Percentiles rank a stretch among this genome's conserved stretches.
phyloP scores from a whole-genome alignment of 441 rosid genomes.

The Eruca vesicaria region DNA sequence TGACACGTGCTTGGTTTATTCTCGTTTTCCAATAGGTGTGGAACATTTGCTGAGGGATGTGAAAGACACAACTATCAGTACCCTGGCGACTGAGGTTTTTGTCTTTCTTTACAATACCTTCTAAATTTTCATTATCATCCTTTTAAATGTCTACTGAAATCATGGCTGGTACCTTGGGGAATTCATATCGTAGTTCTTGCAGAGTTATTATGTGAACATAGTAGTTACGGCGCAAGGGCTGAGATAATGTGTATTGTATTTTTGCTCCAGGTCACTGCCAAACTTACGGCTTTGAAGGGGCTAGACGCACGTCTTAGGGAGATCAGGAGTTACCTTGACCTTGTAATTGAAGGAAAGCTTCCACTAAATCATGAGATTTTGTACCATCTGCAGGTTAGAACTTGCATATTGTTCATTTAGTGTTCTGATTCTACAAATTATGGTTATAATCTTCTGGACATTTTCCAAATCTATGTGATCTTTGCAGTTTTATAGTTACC shows the following conservation, averaged over 20 bases:
- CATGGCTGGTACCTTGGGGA: not conserved
- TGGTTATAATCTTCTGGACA: not conserved
- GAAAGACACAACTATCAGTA: constrained; percentile 73
- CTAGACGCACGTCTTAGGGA: constrained; percentile 63
- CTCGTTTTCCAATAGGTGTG: constrained; percentile 42
- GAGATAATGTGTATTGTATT: not conserved
- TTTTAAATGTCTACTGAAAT: not conserved
- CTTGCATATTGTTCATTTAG: not conserved
- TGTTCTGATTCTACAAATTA: not conserved
- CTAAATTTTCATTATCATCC: not conserved
- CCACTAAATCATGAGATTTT: constrained; percentile 72
- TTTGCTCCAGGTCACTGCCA: constrained; percentile 60
- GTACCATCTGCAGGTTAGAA: constrained; percentile 65
- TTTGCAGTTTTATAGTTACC: not conserved
- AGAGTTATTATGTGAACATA: not conserved
- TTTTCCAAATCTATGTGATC: not conserved
- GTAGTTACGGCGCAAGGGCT: not conserved
- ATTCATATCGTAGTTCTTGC: not conserved
- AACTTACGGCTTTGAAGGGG: constrained; percentile 69
- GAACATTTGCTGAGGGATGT: constrained; percentile 75
- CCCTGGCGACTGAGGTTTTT: constrained; percentile 84
- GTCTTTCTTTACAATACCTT: not conserved
- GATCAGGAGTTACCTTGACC: constrained; percentile 60
- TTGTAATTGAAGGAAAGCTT: constrained; percentile 60
- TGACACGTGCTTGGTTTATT: constrained; percentile 5